Evolutionary conservation across 2,329 filamentous ascomycete genomes (phyloP).

Genomic region (Calonectria honghensis): DNA sequence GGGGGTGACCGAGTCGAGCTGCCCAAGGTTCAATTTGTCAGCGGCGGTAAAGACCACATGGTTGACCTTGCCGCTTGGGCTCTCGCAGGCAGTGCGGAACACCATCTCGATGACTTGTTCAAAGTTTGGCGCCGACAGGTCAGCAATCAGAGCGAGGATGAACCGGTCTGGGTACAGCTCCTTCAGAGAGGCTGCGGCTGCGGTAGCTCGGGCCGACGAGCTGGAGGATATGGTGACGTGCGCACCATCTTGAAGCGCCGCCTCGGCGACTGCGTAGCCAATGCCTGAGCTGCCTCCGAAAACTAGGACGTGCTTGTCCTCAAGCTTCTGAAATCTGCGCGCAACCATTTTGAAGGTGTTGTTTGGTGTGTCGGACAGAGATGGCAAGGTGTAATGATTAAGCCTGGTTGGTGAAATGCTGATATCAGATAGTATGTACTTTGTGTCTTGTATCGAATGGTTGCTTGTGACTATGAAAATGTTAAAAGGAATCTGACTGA

Average conservation of each 20-base stretch:
- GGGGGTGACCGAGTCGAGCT: conserved; percentile 41
- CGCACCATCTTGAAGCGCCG: conserved; percentile 44
- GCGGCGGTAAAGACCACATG: conserved; percentile 50
- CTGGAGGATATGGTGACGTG: conserved; percentile 46
- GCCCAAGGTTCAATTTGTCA: conserved; percentile 41
- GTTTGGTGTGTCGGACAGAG: not conserved
- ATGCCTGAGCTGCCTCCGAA: conserved; percentile 51
- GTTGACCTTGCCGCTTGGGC: conserved; percentile 36
- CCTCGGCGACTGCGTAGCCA: conserved; percentile 50
- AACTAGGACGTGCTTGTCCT: conserved; percentile 42
- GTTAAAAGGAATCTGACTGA: not conserved
- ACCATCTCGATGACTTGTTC: conserved; percentile 45
- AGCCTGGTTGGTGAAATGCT: not conserved
- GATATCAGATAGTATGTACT: not conserved
- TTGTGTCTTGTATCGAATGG: not conserved
- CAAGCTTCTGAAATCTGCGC: conserved; percentile 11
- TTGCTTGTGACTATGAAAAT: not conserved
- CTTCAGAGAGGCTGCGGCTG: conserved; percentile 40
- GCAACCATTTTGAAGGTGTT: conserved; percentile 3
- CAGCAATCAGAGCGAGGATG: conserved; percentile 45
- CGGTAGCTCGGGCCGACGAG: conserved; percentile 35
- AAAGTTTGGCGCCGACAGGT: conserved; percentile 40
- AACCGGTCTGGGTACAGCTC: conserved; percentile 41
- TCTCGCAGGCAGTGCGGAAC: conserved; percentile 23
- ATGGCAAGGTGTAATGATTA: not conserved